Percentiles rank a stretch among this genome's conserved stretches.
These are phyloP conservation scores for Rhododendron vialii DNA, from an alignment of 148 eudicot species.

Conservation along the genomic window DNA sequence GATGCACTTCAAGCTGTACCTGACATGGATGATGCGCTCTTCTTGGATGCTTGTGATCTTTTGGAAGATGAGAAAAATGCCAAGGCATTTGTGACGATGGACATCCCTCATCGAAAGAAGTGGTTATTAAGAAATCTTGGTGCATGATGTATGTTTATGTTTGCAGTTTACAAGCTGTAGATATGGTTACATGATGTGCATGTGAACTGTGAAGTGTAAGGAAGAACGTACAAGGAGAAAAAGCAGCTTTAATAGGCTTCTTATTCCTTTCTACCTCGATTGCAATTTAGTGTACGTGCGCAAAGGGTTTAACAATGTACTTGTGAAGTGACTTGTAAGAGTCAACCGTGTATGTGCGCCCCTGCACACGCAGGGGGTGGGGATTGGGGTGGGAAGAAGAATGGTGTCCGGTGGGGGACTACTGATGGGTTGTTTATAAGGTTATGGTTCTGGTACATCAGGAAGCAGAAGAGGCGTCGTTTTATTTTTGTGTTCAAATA, in stretches of 20 bases:
- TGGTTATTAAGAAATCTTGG: conserved; percentile 1
- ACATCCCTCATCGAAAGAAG: conserved; percentile 2
- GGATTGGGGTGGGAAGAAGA: too few species aligned
- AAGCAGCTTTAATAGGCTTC: neutral
- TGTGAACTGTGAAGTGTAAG: neutral
- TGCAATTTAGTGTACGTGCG: too few species aligned
- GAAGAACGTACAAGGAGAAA: neutral
- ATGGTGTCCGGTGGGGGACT: too few species aligned
- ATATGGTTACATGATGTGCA: neutral
- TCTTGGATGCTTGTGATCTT: conserved; percentile 15
- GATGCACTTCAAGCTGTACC: conserved; percentile 15
- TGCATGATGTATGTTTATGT: neutral
- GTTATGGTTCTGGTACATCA: too few species aligned
- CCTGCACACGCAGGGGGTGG: too few species aligned
- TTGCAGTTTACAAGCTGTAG: neutral
- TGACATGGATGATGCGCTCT: conserved; percentile 8
- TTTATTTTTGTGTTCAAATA: too few species aligned
- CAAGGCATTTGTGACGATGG: conserved; percentile 5
- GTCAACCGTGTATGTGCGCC: too few species aligned
- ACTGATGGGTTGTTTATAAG: too few species aligned
- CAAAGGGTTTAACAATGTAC: too few species aligned
- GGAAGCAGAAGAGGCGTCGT: too few species aligned
- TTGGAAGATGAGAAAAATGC: conserved; percentile 14
- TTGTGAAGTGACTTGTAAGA: too few species aligned
- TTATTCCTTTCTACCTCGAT: neutral